Base-by-base conservation (phyloP, 1,139 yeast genomes). In the Taiozyma sp. region DNA sequence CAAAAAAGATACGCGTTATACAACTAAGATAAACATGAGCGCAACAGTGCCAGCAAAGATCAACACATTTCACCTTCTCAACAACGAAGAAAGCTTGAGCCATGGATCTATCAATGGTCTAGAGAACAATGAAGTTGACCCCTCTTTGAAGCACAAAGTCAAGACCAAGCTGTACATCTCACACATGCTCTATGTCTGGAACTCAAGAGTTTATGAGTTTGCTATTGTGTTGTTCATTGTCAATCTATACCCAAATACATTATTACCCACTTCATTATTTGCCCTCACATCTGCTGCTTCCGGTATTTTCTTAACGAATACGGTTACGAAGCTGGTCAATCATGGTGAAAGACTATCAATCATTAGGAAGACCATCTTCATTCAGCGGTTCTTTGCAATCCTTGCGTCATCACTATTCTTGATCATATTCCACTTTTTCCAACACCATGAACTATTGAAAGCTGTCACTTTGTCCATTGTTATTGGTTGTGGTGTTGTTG, bases 121-220 rank as follows among this genome's bases (percentile, higher is more conserved):
- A 28, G 13, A 28, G 13, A 8, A 28, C 30, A 28, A 28, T 9
- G 22, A 40, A 9, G 29, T 40, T 3, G 45, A 41, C 32, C 9
- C 34, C 3, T 28, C 43, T 1, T 14, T 29, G 30, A 48, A 45
- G 14, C 10, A 32, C 11, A 16, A 13, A 11, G 47, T 56, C 16
- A 54, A 53, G 34, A 16, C n/a, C 3, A 53, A 50, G 42, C 51
- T 67, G 1, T 67, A 65, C 52, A 43, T 61, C 10, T 68, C 71
- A 0, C 72, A 68, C 49, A 57, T 60, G 37, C 57, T 68, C 14
- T 68, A 69, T 22, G 65, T 69, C 21, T 68, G 71, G 70, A 68
- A 69, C 48, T 59, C 68, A 6, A 57, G 72, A 7, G 61, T 64
- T 16, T 66, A 68, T 50, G 72, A 68, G 51, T 69, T 58, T 54